Evolutionary conservation across 768 basidiomycete genomes (phyloP), one percentile per base, ranked within the genome.

Genomic region (Termitomyces sp.): DNA sequence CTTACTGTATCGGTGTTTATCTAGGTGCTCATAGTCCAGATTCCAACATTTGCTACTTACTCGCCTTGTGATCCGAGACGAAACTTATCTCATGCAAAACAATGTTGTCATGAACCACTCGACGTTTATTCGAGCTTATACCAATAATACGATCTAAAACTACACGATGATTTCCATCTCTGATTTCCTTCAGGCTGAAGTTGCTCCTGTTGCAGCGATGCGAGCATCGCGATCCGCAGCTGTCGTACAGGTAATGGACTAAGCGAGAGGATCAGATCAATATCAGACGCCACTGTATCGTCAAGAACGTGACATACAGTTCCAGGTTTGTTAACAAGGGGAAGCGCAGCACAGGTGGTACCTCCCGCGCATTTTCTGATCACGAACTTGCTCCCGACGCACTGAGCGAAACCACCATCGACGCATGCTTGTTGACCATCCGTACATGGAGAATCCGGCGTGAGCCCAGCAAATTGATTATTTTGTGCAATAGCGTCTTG

Each of bases 311-410:
- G 14, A 61, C 62, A 42, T 40, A 65, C 64, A 28, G 70, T 70
- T 21, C 70, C 70, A 3, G 65, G 46, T 19, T 52, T 63, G 59
- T 70, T 68, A 23, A 70, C 67, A 27, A 71, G 60, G 16, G 70
- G 69, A 17, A 71, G 59, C 5, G 68, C 67, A 1, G 66, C 61
- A 54, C 70, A 70, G 52, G 62, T 60, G 17, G 67, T 70, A 25
- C 67, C 68, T 50, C 66, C 65, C 8, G 63, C 60, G 27, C 70
- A 69, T 48, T 68, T 64, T 16, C 67, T 70, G 41, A 63, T 62
- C 12, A 43, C 56, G 53, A 69, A 67, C 34, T 57, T 62, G 17
- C 64, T 66, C 19, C 60, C 57, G 3, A 66, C 61, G 30, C 66
- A 66, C 37, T 63, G 69, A 37, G 61, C 70, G 51, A 70, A 62